phyloP scores from a whole-genome alignment of 2,329 filamentous ascomycete species.

The Byssochlamys sp. region DNA sequence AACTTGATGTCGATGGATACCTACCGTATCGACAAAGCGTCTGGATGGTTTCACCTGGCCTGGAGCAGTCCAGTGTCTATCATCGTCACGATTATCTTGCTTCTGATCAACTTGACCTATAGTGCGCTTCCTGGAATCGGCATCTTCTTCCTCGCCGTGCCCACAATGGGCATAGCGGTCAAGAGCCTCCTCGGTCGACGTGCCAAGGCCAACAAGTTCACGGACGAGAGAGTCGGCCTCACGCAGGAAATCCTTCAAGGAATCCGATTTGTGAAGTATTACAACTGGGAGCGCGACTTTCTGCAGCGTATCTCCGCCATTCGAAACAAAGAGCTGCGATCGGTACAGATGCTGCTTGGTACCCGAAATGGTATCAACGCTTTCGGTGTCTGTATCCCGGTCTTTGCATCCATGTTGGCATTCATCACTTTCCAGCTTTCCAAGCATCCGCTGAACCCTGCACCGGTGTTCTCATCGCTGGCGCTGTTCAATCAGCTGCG shows the following conservation, averaged over 20 bases:
- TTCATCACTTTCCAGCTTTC: constrained; percentile 65
- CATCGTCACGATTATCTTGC: constrained; percentile 63
- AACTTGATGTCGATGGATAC: constrained; percentile 90
- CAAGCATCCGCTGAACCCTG: constrained; percentile 58
- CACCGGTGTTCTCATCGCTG: constrained; percentile 76
- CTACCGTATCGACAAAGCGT: constrained; percentile 78
- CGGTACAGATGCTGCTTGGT: constrained; percentile 68
- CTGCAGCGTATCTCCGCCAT: constrained; percentile 63
- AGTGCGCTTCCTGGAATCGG: constrained; percentile 77
- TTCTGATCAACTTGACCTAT: constrained; percentile 75
- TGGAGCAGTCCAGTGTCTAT: constrained; percentile 76
- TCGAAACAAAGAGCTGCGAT: constrained; percentile 62
- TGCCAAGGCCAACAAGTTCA: constrained; percentile 75
- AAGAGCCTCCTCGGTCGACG: constrained; percentile 65
- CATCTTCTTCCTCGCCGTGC: constrained; percentile 67
- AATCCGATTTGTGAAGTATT: constrained; percentile 88
- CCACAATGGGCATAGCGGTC: constrained; percentile 64
- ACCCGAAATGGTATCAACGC: constrained; percentile 77
- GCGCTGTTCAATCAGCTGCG: constrained; percentile 82
- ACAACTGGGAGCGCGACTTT: constrained; percentile 85
- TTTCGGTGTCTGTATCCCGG: constrained; percentile 68
- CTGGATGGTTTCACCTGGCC: constrained; percentile 72
- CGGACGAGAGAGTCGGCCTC: constrained; percentile 76
- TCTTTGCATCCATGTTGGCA: constrained; percentile 84
- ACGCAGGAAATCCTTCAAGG: constrained; percentile 84